A percentile compares a stretch with the other conserved stretches of the same genome.
These are phyloP conservation scores for Brassica incana DNA, from an alignment of 345 rosid species.

Conservation along the genomic window DNA sequence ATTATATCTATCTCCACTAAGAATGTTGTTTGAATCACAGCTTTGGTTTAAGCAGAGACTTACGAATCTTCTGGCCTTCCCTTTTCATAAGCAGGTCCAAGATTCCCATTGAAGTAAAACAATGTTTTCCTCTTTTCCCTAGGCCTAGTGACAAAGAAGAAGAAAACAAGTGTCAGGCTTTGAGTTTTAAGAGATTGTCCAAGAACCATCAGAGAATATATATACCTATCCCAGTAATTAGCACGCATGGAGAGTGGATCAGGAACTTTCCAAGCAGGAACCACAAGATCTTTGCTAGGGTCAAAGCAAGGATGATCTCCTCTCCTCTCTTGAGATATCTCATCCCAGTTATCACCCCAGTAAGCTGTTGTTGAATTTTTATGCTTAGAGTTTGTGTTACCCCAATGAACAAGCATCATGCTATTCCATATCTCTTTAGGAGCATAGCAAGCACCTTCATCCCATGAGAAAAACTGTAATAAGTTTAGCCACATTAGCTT, in stretches of 20 bases:
- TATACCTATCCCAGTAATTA: conserved; percentile 73
- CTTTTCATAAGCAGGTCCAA: conserved; percentile 75
- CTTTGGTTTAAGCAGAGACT: too few species aligned
- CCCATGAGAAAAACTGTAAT: conserved; percentile 91
- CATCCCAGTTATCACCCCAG: conserved; percentile 85
- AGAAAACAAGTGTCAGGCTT: not conserved
- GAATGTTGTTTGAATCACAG: not conserved
- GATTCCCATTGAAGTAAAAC: conserved; percentile 95
- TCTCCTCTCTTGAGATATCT: conserved; percentile 64
- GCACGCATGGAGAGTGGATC: conserved; percentile 55
- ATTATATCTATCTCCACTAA: too few species aligned
- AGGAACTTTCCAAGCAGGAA: conserved; percentile 97
- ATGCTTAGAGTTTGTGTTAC: conserved; percentile 93
- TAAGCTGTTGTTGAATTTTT: conserved; percentile 94
- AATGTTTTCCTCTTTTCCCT: conserved; percentile 71
- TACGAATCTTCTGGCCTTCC: conserved; percentile 96
- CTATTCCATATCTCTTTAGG: conserved; percentile 99
- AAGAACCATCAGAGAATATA: conserved; percentile 7
- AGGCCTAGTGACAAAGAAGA: conserved; percentile 63
- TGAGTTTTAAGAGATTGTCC: not conserved
- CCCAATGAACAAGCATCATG: conserved; percentile 99
- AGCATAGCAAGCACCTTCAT: conserved; percentile 99
- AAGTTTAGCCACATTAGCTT: conserved; percentile 38
- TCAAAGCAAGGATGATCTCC: conserved; percentile 97
- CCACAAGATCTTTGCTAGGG: conserved; percentile 89